Conservation (phyloP, 2,329 filamentous ascomycete species). For the Phialemonium atrogriseum region DNA sequence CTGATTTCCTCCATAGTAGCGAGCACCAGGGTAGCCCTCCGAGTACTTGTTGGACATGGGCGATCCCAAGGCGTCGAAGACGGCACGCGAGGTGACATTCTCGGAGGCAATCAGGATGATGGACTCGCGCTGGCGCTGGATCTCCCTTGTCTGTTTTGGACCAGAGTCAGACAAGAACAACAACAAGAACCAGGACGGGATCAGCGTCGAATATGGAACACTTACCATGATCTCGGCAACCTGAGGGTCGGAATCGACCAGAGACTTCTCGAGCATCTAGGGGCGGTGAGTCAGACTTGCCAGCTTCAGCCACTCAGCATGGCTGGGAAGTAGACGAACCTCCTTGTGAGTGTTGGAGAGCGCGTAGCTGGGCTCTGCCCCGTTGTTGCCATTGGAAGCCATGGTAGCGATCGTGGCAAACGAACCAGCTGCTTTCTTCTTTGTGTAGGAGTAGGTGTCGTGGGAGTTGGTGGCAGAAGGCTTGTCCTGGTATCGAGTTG, state of each 20-base stretch:
- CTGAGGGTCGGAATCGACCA: slow-evolving; percentile 86
- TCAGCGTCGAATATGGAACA: no score
- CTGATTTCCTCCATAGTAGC: slow-evolving; percentile 99
- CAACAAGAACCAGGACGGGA: no score
- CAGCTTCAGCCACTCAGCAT: background rate
- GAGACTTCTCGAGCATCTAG: slow-evolving; percentile 91
- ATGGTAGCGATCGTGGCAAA: no score
- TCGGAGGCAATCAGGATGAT: slow-evolving; percentile 98
- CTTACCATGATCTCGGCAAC: slow-evolving; percentile 93
- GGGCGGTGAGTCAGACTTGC: slow-evolving; percentile 17
- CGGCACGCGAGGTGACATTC: slow-evolving; percentile 97
- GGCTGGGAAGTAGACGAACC: slow-evolving; percentile 25
- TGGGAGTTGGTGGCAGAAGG: slow-evolving; percentile 2
- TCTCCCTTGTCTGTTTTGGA: slow-evolving; percentile 58
- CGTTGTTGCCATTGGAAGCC: slow-evolving; percentile 10
- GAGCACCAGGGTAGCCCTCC: slow-evolving; percentile 93
- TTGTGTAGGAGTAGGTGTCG: no score
- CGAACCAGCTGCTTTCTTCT: no score
- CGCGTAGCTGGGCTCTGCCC: slow-evolving; percentile 38
- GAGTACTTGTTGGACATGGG: slow-evolving; percentile 99
- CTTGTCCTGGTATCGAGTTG: slow-evolving; percentile 9
- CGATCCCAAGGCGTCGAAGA: slow-evolving; percentile 93
- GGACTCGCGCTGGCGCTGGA: slow-evolving; percentile 95
- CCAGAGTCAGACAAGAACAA: background rate
- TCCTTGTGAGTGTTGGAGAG: slow-evolving; percentile 47